Evolutionary conservation across 1,284 basidiomycete genomes (phyloP).

Genomic region (Peniophora sp.): DNA sequence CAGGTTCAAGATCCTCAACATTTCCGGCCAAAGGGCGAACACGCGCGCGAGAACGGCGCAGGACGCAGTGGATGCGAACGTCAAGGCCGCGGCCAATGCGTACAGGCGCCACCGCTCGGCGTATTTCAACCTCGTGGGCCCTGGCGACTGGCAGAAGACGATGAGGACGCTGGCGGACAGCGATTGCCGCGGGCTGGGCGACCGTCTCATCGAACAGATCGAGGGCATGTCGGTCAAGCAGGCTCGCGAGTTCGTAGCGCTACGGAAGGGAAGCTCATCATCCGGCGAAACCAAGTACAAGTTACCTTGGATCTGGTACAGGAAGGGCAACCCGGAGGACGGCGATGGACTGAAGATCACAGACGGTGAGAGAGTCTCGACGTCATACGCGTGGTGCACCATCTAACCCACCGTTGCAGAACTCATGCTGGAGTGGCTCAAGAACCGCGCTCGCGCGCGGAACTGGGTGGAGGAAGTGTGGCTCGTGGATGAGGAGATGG

Average conservation of each 20-base stretch:
- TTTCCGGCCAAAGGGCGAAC: conserved; percentile 1
- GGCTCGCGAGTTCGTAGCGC: neutral
- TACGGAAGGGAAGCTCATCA: neutral
- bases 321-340: neutral
- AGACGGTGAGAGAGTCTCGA: neutral
- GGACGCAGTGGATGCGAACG: neutral
- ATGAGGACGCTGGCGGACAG: neutral
- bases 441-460: neutral
- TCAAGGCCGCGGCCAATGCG: neutral
- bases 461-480: neutral
- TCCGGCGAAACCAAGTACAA: neutral
- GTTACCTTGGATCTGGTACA: conserved; percentile 1
- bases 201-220: neutral
- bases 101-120: neutral
- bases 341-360: neutral
- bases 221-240: neutral
- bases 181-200: neutral
- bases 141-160: neutral
- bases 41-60: conserved; percentile 1
- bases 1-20: conserved; percentile 4
- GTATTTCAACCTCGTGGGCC: neutral
- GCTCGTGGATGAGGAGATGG: neutral
- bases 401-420: no score
- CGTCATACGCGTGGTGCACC: no score
- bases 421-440: neutral